These are phyloP conservation scores for Tetradesmus lagerheimii DNA, from an alignment of 139 green algal species.

Conservation along the genomic window DNA sequence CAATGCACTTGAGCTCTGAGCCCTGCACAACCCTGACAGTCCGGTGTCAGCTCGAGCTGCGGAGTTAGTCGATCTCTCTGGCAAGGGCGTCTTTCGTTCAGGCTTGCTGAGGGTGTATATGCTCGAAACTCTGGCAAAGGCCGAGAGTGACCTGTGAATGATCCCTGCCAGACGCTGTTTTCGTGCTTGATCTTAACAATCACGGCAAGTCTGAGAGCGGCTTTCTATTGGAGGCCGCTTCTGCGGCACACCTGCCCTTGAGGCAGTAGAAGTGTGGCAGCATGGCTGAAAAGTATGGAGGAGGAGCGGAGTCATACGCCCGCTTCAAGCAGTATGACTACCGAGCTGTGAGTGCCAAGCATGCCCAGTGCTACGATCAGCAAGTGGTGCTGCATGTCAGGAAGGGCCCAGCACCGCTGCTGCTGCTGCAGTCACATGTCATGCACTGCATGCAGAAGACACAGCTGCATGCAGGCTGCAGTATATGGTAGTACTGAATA, in stretches of 20 bases:
- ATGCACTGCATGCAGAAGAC: not conserved
- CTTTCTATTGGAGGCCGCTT: not conserved
- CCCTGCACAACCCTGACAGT: not conserved
- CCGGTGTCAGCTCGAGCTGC: not conserved
- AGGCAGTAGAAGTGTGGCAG: not conserved
- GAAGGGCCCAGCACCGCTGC: not conserved
- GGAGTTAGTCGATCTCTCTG: not conserved
- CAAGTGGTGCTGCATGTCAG: not conserved
- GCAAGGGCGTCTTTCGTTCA: not conserved
- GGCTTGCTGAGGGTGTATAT: not conserved
- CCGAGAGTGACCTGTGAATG: not conserved
- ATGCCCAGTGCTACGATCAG: not conserved
- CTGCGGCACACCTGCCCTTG: not conserved
- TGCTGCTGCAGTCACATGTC: not conserved
- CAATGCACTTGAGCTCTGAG: not conserved
- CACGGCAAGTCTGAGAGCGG: not conserved
- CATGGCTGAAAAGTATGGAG: constrained; percentile 47
- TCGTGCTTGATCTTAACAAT: not conserved
- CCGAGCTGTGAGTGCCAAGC: constrained; percentile 76
- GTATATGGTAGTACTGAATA: not conserved
- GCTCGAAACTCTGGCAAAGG: not conserved
- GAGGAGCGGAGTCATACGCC: constrained; percentile 80
- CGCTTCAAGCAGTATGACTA: constrained; percentile 98
- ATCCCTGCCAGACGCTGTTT: not conserved
- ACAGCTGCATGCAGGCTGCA: not conserved